A percentile compares a stretch with the other conserved stretches of the same genome.
Evolutionary conservation across 306 rosid species (phyloP).

Genomic region (Fagus crenata): DNA sequence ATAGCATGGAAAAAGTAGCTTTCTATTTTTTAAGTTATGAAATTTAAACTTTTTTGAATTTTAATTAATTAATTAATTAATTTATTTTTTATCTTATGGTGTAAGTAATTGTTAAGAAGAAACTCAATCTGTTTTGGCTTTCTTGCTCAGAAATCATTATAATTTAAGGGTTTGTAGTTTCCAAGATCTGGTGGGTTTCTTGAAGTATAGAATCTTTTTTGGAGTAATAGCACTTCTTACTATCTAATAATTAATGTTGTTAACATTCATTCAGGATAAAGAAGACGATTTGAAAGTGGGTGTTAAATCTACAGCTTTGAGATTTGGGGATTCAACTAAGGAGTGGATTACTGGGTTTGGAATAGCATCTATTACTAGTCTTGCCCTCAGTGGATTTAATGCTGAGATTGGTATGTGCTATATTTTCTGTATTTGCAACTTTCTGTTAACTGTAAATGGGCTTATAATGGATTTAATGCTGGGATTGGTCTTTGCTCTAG

Average conservation of each 20-base stretch:
- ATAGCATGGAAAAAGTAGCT: too few species aligned
- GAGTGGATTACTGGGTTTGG: constrained; percentile 81
- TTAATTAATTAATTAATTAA: too few species aligned
- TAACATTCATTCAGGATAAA: constrained; percentile 67
- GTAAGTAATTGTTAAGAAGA: not conserved
- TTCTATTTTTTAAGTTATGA: too few species aligned
- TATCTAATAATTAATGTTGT: not conserved
- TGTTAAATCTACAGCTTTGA: constrained; percentile 93
- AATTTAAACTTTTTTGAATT: too few species aligned
- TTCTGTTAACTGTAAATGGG: not conserved
- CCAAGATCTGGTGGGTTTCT: not conserved
- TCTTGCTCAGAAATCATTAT: not conserved
- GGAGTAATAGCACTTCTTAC: not conserved
- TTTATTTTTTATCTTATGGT: too few species aligned
- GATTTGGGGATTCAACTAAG: constrained; percentile 81
- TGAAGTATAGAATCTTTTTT: not conserved
- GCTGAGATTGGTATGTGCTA: constrained; percentile 62
- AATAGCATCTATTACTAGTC: constrained; percentile 64
- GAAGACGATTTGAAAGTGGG: constrained; percentile 90
- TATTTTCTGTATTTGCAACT: not conserved
- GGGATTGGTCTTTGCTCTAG: not conserved
- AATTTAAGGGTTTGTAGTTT: not conserved
- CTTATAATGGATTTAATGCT: constrained; percentile 4
- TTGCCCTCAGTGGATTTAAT: constrained; percentile 77
- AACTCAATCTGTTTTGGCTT: not conserved